These are phyloP conservation scores for Cardiospermum halicacabum DNA, from an alignment of 345 rosid species.

Conservation along the genomic window DNA sequence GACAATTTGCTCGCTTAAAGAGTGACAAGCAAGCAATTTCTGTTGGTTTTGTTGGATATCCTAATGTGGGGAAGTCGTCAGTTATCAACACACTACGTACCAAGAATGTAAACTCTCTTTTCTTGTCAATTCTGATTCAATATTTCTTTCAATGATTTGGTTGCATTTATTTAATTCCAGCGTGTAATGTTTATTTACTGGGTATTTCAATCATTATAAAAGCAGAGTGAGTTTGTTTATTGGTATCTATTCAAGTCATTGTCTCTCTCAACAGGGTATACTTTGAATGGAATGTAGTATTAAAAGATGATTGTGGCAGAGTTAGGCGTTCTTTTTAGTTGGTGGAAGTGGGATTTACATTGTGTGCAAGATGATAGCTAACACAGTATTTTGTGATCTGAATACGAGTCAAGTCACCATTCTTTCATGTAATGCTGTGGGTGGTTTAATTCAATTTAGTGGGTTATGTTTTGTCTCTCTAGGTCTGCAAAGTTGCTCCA, in stretches of 20 bases:
- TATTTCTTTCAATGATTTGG: neutral
- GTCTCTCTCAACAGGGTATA: too few species aligned
- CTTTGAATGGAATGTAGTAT: neutral
- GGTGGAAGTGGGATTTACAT: neutral
- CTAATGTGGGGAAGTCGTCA: constrained; percentile 96
- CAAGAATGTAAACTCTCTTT: constrained; percentile 52
- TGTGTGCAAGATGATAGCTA: neutral
- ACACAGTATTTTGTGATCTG: neutral
- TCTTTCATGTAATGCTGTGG: neutral
- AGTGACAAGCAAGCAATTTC: constrained; percentile 96
- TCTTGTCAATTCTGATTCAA: neutral
- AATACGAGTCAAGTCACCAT: neutral
- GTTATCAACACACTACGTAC: constrained; percentile 93
- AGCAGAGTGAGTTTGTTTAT: neutral
- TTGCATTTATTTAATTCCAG: neutral
- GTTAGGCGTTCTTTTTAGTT: neutral
- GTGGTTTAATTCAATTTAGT: neutral
- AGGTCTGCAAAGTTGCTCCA: constrained; percentile 99
- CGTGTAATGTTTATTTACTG: neutral
- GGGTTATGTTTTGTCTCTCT: neutral
- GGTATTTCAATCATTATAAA: neutral
- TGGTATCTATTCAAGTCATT: neutral
- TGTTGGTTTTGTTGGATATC: constrained; percentile 95
- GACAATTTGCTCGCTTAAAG: constrained; percentile 87
- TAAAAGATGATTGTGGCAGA: neutral